phyloP scores from a whole-genome alignment of 306 rosid genomes.

The Cicer pinnatifidum region DNA sequence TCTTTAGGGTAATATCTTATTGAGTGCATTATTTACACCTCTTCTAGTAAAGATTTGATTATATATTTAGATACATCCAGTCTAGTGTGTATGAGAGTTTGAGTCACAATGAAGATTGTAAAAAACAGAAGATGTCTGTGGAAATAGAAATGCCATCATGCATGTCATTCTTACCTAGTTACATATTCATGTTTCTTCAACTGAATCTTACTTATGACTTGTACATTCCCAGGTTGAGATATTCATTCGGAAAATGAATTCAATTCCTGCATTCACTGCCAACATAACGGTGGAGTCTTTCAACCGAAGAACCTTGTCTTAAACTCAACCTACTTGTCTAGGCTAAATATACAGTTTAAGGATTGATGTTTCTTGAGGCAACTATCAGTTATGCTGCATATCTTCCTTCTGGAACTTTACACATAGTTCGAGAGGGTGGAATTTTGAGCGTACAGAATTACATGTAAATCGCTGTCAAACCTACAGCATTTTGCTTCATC shows the following conservation, averaged over 20 bases:
- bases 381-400: conserved; percentile 34
- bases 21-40: not conserved
- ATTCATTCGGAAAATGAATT: conserved; percentile 82
- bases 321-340: conserved; percentile 34
- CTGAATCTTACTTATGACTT: conserved; percentile 25
- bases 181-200: conserved; percentile 27
- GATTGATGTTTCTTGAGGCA: conserved; percentile 33
- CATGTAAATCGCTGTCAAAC: not conserved
- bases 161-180: conserved; percentile 38
- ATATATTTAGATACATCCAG: conserved; percentile 23
- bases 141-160: conserved; percentile 30
- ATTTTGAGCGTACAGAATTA: conserved; percentile 6
- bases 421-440: conserved; percentile 6
- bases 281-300: conserved; percentile 96
- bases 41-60: conserved; percentile 16
- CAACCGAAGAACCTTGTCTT: conserved; percentile 81
- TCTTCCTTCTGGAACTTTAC: conserved; percentile 1
- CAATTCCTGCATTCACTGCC: conserved; percentile 96
- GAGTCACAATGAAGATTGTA: not conserved
- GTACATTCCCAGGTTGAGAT: conserved; percentile 78
- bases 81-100: not conserved
- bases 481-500: conserved; percentile 17
- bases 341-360: conserved; percentile 2
- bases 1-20: conserved; percentile 21
- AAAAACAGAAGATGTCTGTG: not conserved